Evolutionary conservation across 2,329 filamentous ascomycete genomes (phyloP).

Genomic region (Pezicula radicicola): DNA sequence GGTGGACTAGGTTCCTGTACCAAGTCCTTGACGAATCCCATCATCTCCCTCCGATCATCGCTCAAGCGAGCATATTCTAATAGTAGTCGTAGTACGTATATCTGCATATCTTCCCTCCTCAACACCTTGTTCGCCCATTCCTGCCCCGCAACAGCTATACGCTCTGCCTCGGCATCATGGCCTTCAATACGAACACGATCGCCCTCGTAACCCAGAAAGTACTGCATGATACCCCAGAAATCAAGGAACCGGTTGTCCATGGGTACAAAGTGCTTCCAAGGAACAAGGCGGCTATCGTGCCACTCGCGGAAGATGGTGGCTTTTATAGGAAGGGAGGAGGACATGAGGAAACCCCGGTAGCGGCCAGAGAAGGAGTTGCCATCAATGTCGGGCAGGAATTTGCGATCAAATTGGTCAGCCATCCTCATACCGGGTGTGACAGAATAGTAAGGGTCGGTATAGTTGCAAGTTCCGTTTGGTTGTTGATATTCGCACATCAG

Average conservation of each 20-base stretch:
- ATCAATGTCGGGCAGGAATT: conserved; percentile 76
- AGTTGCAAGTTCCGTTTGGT: conserved; percentile 41
- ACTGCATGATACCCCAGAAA: conserved; percentile 71
- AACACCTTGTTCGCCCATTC: conserved; percentile 72
- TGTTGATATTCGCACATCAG: conserved; percentile 42
- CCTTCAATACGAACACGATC: conserved; percentile 21
- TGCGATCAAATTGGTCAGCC: conserved; percentile 54
- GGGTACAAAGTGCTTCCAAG: conserved; percentile 81
- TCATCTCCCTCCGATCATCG: conserved; percentile 30
- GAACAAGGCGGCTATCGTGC: conserved; percentile 71
- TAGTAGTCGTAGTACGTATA: conserved; percentile 62
- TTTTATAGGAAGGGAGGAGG: conserved; percentile 71
- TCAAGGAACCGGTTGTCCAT: conserved; percentile 75
- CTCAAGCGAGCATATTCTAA: conserved; percentile 53
- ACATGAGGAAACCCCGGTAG: conserved; percentile 67
- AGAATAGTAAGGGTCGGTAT: conserved; percentile 37
- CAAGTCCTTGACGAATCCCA: conserved; percentile 29
- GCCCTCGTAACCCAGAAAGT: conserved; percentile 65
- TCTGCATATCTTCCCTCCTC: conserved; percentile 64
- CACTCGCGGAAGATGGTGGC: conserved; percentile 77
- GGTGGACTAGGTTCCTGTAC: not conserved
- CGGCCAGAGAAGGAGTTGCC: conserved; percentile 70
- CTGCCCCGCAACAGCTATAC: conserved; percentile 63
- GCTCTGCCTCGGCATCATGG: conserved; percentile 53
- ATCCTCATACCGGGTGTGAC: conserved; percentile 48